These are phyloP conservation scores for Ophiostoma triangulosporum DNA, from an alignment of 2,329 filamentous ascomycete genomes.

Conservation along the genomic window DNA sequence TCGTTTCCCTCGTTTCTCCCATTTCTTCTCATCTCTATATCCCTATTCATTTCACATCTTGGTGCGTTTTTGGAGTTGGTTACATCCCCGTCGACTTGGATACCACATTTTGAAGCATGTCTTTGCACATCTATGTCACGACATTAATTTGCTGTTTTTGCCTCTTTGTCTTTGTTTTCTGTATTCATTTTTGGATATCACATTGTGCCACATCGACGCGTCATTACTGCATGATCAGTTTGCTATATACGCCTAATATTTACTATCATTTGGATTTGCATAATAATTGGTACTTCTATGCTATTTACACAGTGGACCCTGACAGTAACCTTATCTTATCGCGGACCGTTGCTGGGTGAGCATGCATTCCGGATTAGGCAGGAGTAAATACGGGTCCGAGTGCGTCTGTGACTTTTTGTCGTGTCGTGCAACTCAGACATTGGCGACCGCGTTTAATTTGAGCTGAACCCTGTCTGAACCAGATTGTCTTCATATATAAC, in stretches of 20 bases:
- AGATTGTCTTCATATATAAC: not conserved
- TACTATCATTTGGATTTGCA: too few relatives aligned
- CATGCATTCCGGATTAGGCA: conserved; percentile 9
- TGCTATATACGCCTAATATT: too few relatives aligned
- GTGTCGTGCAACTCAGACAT: conserved; percentile 3
- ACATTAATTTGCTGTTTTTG: not conserved
- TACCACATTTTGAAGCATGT: not conserved
- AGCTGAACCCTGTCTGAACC: not conserved
- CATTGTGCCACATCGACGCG: too few relatives aligned
- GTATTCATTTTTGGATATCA: too few relatives aligned
- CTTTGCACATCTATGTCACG: not conserved
- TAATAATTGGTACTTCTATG: too few relatives aligned
- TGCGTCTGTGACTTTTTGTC: not conserved
- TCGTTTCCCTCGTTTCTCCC: not conserved
- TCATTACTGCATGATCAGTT: too few relatives aligned
- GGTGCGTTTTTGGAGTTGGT: not conserved
- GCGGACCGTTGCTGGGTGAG: conserved; percentile 12
- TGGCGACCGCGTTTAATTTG: not conserved
- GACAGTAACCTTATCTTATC: conserved; percentile 4
- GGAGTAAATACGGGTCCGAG: conserved; percentile 12
- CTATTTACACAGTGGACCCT: too few relatives aligned
- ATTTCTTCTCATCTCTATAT: not conserved
- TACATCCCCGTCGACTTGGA: not conserved
- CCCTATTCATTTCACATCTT: not conserved
- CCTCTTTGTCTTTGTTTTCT: not conserved